phyloP scores from a whole-genome alignment of 257 asterid species.

The Ilex asprella region DNA sequence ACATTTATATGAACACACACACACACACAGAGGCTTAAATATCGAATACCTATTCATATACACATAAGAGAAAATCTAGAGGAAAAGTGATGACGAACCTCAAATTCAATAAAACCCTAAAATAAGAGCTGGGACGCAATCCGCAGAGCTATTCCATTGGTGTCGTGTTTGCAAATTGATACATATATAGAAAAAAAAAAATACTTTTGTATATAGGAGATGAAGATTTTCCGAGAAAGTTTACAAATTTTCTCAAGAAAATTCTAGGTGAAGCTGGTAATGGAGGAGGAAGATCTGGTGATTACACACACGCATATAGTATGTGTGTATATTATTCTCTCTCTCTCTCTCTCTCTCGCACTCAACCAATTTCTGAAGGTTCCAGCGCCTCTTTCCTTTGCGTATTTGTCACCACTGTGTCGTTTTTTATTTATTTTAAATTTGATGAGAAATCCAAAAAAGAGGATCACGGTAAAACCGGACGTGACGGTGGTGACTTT shows the following conservation, averaged over 20 bases:
- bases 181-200: neutral
- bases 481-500: no score
- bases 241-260: constrained; percentile 10
- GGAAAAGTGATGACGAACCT: constrained; percentile 3
- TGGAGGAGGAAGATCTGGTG: constrained; percentile 12
- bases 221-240: neutral
- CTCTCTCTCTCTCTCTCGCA: constrained; percentile 26
- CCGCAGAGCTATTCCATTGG: constrained; percentile 2
- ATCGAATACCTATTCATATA: neutral
- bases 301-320: neutral
- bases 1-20: neutral
- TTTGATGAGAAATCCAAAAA: no score
- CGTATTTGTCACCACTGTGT: constrained; percentile 13
- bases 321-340: constrained; percentile 3
- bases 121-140: constrained; percentile 29
- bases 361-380: constrained; percentile 45
- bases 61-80: neutral
- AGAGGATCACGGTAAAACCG: no score
- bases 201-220: neutral
- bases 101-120: constrained; percentile 6
- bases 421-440: no score
- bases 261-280: constrained; percentile 8
- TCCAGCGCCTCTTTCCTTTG: constrained; percentile 27
- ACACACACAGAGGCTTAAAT: neutral
- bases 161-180: neutral